Evolutionary conservation across 2,329 filamentous ascomycete species (phyloP).

Genomic region (Alternaria gansuensis): DNA sequence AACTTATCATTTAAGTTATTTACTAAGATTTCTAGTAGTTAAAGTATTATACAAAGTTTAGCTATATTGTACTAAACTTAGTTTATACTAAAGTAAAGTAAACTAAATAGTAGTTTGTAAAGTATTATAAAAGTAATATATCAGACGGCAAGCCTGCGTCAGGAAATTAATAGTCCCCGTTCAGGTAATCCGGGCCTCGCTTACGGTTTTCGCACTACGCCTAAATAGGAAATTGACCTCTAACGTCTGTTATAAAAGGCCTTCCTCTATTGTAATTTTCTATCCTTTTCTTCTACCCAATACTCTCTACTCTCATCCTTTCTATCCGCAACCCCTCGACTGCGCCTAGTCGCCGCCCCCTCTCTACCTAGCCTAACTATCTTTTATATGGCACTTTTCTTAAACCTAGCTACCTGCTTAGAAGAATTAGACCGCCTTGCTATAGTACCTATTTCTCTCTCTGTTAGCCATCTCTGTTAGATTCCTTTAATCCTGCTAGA

Average conservation of each 20-base stretch:
- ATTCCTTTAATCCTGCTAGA: not conserved
- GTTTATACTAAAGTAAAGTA: too few species aligned
- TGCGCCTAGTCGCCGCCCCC: not conserved
- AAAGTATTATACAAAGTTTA: too few species aligned
- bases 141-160: conserved; percentile 8
- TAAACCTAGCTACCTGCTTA: not conserved
- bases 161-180: conserved; percentile 2
- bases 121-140: conserved; percentile 3
- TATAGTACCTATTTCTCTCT: conserved; percentile 3
- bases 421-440: not conserved
- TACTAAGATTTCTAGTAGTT: too few species aligned
- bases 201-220: conserved; percentile 10
- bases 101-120: too few species aligned
- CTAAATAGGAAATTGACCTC: not conserved
- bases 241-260: conserved; percentile 2
- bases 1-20: too few species aligned
- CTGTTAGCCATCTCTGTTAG: not conserved
- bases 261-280: conserved; percentile 3
- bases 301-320: conserved; percentile 8
- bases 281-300: not conserved
- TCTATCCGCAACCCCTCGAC: not conserved
- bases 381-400: conserved; percentile 6
- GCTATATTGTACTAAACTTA: too few species aligned
- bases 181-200: conserved; percentile 8
- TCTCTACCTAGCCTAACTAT: not conserved